phyloP scores from a whole-genome alignment of 139 green algal genomes.

The Volvox reticuliferus region DNA sequence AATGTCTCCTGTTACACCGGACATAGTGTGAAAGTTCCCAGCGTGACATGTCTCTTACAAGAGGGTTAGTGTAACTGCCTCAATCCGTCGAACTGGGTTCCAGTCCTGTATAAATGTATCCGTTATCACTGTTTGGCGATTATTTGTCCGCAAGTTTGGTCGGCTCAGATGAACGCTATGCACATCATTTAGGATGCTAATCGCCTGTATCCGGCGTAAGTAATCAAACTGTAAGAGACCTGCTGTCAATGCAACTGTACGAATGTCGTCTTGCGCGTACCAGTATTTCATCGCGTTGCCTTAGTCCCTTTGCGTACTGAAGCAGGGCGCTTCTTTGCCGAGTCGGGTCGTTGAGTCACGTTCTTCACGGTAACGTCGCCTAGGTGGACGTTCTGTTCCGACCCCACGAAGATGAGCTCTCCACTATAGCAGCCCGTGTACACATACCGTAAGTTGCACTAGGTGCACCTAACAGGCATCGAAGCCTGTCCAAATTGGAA shows the following conservation, averaged over 20 bases:
- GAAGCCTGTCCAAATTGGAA: neutral
- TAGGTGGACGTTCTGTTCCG: slow-evolving; percentile 41
- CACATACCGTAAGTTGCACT: too few relatives aligned
- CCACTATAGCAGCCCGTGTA: slow-evolving; percentile 66
- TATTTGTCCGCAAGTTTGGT: too few relatives aligned
- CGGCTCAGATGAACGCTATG: too few relatives aligned
- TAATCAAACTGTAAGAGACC: too few relatives aligned
- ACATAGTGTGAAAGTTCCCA: too few relatives aligned
- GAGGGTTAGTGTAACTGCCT: neutral
- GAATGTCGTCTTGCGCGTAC: too few relatives aligned
- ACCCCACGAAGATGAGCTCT: slow-evolving; percentile 67
- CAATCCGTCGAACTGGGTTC: neutral
- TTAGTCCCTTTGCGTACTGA: slow-evolving; percentile 40
- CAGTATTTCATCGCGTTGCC: neutral
- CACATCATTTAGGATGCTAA: too few relatives aligned
- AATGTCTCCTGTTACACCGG: neutral
- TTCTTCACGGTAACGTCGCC: slow-evolving; percentile 2
- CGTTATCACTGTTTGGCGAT: too few relatives aligned
- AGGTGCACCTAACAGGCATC: neutral
- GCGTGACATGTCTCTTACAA: slow-evolving; percentile 4
- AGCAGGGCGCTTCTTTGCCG: slow-evolving; percentile 38
- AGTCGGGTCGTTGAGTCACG: slow-evolving; percentile 15
- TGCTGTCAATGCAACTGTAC: too few relatives aligned
- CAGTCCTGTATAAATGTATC: neutral
- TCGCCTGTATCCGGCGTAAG: too few relatives aligned